phyloP scores from a whole-genome alignment of 495 filamentous ascomycete species.

The Barbatosphaeria neglecta region DNA sequence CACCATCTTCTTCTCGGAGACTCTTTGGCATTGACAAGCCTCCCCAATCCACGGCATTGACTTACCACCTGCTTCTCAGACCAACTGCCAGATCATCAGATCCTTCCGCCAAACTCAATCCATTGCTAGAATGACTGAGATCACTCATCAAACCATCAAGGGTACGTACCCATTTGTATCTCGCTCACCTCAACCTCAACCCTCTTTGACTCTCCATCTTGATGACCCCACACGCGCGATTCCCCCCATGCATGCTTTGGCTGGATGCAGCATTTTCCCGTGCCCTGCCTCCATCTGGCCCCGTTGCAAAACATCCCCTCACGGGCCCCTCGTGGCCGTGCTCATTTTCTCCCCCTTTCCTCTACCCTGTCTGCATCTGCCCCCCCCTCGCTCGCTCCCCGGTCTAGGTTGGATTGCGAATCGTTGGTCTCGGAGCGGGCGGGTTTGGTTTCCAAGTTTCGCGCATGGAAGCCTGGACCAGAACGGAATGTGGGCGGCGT shows the following conservation, averaged over 20 bases:
- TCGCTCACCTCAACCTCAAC: no score
- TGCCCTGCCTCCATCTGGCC: background rate
- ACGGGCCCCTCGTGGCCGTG: background rate
- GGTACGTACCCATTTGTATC: constrained; percentile 14
- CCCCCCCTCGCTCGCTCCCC: background rate
- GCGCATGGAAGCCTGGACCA: background rate
- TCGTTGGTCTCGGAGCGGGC: background rate
- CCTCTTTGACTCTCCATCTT: background rate
- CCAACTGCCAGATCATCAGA: background rate
- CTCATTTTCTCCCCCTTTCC: background rate
- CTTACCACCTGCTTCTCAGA: background rate
- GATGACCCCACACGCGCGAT: background rate
- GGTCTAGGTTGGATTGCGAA: background rate
- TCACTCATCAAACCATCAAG: constrained; percentile 22
- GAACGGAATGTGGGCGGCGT: background rate
- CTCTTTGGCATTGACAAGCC: background rate
- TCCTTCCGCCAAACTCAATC: background rate
- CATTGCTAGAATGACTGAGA: constrained; percentile 19
- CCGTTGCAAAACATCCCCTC: background rate
- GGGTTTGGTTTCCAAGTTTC: background rate
- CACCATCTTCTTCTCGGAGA: background rate
- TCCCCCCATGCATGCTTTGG: background rate
- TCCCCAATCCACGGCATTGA: background rate
- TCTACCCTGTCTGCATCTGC: background rate
- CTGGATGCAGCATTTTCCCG: background rate